phyloP scores from a whole-genome alignment of 2,329 filamentous ascomycete species.

The Hymenotorrendiella dingleyae region DNA sequence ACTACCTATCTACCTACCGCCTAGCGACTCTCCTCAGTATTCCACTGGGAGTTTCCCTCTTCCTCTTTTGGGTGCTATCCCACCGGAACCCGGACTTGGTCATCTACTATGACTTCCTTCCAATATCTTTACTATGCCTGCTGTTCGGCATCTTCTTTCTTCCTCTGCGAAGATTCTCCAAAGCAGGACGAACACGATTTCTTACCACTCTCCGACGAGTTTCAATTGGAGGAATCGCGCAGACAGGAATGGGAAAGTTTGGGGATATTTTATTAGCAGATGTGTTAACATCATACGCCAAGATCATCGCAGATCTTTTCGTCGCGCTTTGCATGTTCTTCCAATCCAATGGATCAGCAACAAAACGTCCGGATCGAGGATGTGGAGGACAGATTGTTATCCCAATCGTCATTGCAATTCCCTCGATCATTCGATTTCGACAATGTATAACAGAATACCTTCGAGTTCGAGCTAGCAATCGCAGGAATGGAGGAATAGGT shows the following conservation, averaged over 20 bases:
- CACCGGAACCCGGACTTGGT: constrained; percentile 64
- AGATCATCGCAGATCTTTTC: constrained; percentile 84
- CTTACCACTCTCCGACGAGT: constrained; percentile 72
- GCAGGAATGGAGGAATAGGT: constrained; percentile 36
- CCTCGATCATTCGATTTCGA: constrained; percentile 78
- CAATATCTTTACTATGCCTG: constrained; percentile 73
- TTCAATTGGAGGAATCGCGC: constrained; percentile 77
- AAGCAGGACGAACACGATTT: constrained; percentile 68
- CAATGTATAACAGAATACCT: constrained; percentile 88
- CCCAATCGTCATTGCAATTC: constrained; percentile 76
- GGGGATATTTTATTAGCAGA: constrained; percentile 91
- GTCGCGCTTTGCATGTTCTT: constrained; percentile 91
- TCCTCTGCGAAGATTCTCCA: constrained; percentile 63
- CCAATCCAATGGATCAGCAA: constrained; percentile 63
- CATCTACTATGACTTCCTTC: constrained; percentile 75
- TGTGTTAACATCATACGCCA: constrained; percentile 90
- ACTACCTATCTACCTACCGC: constrained; percentile 80
- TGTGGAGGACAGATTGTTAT: constrained; percentile 77
- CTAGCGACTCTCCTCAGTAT: constrained; percentile 71
- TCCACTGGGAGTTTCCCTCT: constrained; percentile 64
- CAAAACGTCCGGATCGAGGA: constrained; percentile 70
- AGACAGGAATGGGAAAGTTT: constrained; percentile 84
- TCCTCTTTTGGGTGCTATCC: constrained; percentile 80
- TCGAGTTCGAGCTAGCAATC: constrained; percentile 58
- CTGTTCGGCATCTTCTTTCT: constrained; percentile 66